Evolutionary conservation across 352 stramenopile genomes (phyloP).

Genomic region (Phytophthora quininea): DNA sequence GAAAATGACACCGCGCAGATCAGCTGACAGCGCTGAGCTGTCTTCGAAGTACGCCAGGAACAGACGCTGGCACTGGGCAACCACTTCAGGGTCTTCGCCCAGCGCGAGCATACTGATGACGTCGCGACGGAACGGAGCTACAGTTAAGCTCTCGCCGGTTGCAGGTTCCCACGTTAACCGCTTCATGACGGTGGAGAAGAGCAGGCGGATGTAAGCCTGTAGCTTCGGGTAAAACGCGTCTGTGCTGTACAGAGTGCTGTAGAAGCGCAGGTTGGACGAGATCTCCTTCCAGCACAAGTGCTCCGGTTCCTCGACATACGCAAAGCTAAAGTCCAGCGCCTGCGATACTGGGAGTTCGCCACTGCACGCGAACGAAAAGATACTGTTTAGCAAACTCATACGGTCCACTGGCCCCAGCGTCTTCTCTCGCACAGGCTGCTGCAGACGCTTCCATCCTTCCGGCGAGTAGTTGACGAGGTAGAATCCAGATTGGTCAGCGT

Average conservation of each 20-base stretch:
- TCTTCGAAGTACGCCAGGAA: conserved; percentile 69
- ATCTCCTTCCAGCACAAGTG: conserved; percentile 85
- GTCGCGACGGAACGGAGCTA: conserved; percentile 70
- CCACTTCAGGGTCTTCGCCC: conserved; percentile 54
- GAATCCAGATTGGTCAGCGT: conserved; percentile 94
- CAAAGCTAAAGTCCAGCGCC: conserved; percentile 70
- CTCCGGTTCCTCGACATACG: conserved; percentile 66
- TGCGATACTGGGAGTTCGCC: conserved; percentile 57
- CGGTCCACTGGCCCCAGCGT: conserved; percentile 86
- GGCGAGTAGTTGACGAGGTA: conserved; percentile 94
- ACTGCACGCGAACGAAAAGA: conserved; percentile 90
- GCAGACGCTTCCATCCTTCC: conserved; percentile 85
- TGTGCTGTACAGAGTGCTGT: conserved; percentile 62
- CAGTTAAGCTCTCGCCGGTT: conserved; percentile 47
- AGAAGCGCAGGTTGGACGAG: conserved; percentile 65
- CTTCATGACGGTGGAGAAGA: conserved; percentile 66
- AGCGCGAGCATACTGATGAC: conserved; percentile 76
- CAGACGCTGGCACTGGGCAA: conserved; percentile 54
- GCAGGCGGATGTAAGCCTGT: conserved; percentile 62
- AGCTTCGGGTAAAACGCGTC: conserved; percentile 67
- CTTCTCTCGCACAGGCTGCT: conserved; percentile 60
- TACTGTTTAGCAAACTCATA: conserved; percentile 93
- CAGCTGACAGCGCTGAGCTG: conserved; percentile 54
- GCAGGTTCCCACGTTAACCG: conserved; percentile 54
- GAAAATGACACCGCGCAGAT: conserved; percentile 74